Base-by-base conservation (phyloP, 23 red algal species). In the Gracilaria caudata region DNA sequence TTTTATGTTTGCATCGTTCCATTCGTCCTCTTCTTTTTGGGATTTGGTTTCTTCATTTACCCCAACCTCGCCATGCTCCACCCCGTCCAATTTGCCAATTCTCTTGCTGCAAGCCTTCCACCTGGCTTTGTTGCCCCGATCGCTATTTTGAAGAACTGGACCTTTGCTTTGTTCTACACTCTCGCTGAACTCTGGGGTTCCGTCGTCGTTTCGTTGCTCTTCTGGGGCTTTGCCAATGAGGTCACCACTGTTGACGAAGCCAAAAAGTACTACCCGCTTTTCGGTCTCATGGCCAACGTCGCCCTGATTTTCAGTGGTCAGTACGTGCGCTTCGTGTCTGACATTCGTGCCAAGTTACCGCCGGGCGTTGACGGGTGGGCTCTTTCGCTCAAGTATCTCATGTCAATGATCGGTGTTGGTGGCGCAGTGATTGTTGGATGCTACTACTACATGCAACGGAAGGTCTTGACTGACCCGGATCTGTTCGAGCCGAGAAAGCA, bases 191-290 rank as follows among this genome's bases (percentile, higher is more conserved):
- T 98, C 53, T 98, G 96, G 96, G 96, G 96, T 30, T 98, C 96
- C 14, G 92, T 95, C n/a, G 92, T 98, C 45, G 96, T 98, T 30
- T 93, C 87, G 37, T 37, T 98, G 43, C 88, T 98, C 39, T 98
- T 98, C 90, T 98, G 96, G 96, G 96, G 96, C 53, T 98, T 98
- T 64, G 92, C 96, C 32, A 98, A 98, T 79, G 96, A 98, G 77
- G 88, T 95, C 30, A 98, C 92, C 57, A 90, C 88, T 60, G 96
- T 98, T 3, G 83, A 95, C 60, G 96, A 98, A 75, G 96, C 96
- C 17, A 95, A 98, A 74, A 98, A 98, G 80, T 98, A 94, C 78
- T 98, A 98, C 37, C 96, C 96, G 17, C 60, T 98, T 25, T 98
- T 98, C 87, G 96, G 96, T 0, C 79, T 98, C 32, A 87, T 87